These are phyloP conservation scores for Globisporangium iwayamae DNA, from an alignment of 352 stramenopile species.

Conservation along the genomic window DNA sequence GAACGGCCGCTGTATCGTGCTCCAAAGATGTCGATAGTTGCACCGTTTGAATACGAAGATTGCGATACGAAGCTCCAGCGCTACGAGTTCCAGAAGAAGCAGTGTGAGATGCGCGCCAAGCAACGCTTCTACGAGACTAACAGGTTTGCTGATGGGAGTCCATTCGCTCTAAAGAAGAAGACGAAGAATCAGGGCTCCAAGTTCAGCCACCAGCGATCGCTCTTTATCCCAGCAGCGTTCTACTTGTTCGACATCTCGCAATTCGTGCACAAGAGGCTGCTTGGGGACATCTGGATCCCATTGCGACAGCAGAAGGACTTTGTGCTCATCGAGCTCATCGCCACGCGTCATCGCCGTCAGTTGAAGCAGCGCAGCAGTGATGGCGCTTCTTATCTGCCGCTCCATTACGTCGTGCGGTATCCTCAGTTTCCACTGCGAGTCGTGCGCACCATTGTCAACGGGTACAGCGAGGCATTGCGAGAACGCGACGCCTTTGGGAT, in stretches of 20 bases:
- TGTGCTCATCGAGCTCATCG: conserved; percentile 47
- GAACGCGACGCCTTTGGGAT: conserved; percentile 48
- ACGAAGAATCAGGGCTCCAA: no score
- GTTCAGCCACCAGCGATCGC: conserved; percentile 4
- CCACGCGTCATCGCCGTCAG: conserved; percentile 42
- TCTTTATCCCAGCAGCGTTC: conserved; percentile 36
- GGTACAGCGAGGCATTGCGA: conserved; percentile 36
- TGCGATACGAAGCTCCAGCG: conserved; percentile 39
- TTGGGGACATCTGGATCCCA: conserved; percentile 48
- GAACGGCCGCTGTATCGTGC: conserved; percentile 38
- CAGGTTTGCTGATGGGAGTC: conserved; percentile 2
- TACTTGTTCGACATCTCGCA: conserved; percentile 39
- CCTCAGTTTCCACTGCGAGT: conserved; percentile 28
- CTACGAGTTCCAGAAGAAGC: conserved; percentile 40
- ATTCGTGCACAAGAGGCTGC: conserved; percentile 37
- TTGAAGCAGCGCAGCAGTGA: conserved; percentile 46
- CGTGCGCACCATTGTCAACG: conserved; percentile 33
- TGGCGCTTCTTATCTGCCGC: conserved; percentile 34
- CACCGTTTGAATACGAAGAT: conserved; percentile 42
- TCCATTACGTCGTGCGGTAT: conserved; percentile 57
- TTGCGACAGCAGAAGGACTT: conserved; percentile 31
- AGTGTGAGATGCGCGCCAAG: conserved; percentile 37
- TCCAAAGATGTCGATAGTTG: conserved; percentile 22
- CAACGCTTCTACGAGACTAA: conserved; percentile 36
- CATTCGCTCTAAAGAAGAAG: neutral